Evolutionary conservation across 2,329 filamentous ascomycete species (phyloP), one percentile per base, ranked within the genome.

Genomic region (Xylariaceae sp.): DNA sequence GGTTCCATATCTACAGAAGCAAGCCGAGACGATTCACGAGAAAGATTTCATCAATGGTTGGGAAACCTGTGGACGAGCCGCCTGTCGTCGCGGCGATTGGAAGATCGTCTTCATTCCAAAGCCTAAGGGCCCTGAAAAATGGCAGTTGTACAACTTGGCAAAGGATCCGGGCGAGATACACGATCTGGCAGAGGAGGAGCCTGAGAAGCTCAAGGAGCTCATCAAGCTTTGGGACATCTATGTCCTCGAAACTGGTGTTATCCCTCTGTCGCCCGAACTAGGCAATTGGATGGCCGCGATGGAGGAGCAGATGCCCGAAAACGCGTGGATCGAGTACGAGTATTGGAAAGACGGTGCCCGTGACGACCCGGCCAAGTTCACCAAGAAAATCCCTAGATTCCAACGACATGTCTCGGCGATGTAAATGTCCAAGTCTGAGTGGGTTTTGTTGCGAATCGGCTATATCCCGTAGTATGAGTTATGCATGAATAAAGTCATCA

Each of bases 271-370:
- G 46, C 82, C 80, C 1, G 81, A 80, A 55, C 64, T 84, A 41
- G 82, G 82, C 0, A 69, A 76, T 2, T 85, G 78, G 70, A 70
- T 86, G 47, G 79, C 79, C 51, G 81, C 80, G 0, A 82, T 79
- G 60, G 82, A 86, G 66, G 81, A 78, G 53, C 81, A 85, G 72
- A 85, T 85, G 82, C 78, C 78, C 0, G 81, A 86, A 65, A 82
- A 84, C 61, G 80, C 77, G 6, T 84, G 81, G 82, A 84, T 85
- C 69, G 81, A 85, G 68, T 84, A 83, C 64, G 80, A 84, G 66
- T 85, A 84, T 57, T 86, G 81, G 81, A 70, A 73, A 43, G 64
- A 71, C 4, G 69, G 69, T 2, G 70, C 71, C 1, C 60, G 69
- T 17, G 75, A 80, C 42, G 70, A 75, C 16, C 74, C 74, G 5